These are phyloP conservation scores for Colletotrichum sidae DNA, from an alignment of 2,329 filamentous ascomycete genomes.

Conservation along the genomic window DNA sequence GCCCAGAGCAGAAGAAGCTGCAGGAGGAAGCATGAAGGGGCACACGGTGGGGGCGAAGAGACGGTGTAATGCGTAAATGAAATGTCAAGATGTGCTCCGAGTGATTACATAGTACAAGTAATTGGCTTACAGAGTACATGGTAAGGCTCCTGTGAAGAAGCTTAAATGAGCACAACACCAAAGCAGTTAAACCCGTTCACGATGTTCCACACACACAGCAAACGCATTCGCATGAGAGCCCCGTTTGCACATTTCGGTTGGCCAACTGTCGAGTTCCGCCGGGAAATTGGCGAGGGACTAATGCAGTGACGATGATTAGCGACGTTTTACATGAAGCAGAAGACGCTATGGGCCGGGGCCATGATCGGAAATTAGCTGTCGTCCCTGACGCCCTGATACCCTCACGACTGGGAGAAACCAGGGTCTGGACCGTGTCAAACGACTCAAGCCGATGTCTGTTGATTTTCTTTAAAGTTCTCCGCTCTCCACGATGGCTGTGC, in stretches of 20 bases:
- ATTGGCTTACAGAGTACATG: background rate
- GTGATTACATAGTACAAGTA: background rate
- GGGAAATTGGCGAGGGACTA: conserved; percentile 34
- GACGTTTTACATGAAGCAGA: conserved; percentile 33
- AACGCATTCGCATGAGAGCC: conserved; percentile 12
- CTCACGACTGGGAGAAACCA: background rate
- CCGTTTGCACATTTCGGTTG: conserved; percentile 26
- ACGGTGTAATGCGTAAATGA: conserved; percentile 15
- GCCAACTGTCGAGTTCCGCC: conserved; percentile 13
- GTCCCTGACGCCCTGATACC: conserved; percentile 16
- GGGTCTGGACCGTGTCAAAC: no score
- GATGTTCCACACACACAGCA: conserved; percentile 7
- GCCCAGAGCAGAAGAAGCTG: conserved; percentile 25
- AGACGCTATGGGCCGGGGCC: conserved; percentile 25
- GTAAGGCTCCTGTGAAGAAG: conserved; percentile 24
- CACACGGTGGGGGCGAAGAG: conserved; percentile 18
- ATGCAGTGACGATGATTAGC: conserved; percentile 34
- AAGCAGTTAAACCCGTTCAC: conserved; percentile 5
- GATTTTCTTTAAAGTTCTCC: conserved; percentile 4
- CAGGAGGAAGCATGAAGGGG: conserved; percentile 27
- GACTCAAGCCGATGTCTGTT: background rate
- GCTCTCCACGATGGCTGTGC: conserved; percentile 15
- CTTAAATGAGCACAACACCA: conserved; percentile 32
- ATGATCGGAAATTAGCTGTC: conserved; percentile 33
- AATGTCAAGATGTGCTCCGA: background rate